These are phyloP conservation scores for Oxytropis ochrocephala DNA, from an alignment of 306 rosid species.

Conservation along the genomic window DNA sequence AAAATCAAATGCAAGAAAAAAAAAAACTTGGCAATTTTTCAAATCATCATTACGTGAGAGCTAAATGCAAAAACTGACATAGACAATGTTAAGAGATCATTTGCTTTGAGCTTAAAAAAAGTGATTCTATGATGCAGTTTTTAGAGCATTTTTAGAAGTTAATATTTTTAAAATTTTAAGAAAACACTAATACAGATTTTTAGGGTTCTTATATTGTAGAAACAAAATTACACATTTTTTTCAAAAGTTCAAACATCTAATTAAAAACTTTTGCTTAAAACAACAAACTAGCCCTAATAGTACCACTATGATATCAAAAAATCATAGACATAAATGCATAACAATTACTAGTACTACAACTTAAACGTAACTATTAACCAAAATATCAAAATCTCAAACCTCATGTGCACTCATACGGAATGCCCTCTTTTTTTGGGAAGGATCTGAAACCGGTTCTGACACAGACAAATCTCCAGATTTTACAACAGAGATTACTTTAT, in stretches of 20 bases:
- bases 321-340: background rate
- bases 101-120: background rate
- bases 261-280: background rate
- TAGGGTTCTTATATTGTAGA: background rate
- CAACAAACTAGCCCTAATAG: background rate
- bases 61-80: background rate
- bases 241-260: background rate
- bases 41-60: background rate
- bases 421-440: constrained; percentile 47
- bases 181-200: background rate
- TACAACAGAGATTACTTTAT: constrained; percentile 22
- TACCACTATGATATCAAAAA: background rate
- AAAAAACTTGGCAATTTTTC: background rate
- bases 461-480: constrained; percentile 31
- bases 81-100: background rate
- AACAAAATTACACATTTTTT: background rate
- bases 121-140: background rate
- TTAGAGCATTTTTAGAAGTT: background rate
- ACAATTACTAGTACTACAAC: background rate
- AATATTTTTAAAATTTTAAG: background rate
- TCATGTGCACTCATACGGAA: constrained; percentile 91
- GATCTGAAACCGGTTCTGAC: constrained; percentile 21
- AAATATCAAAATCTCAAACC: constrained; percentile 49
- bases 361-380: background rate
- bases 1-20: background rate